A percentile compares a stretch with the other conserved stretches of the same genome.
Evolutionary conservation across 805 yeast genomes (phyloP).

Genomic region (Sugiyamaella mastotermitis): DNA sequence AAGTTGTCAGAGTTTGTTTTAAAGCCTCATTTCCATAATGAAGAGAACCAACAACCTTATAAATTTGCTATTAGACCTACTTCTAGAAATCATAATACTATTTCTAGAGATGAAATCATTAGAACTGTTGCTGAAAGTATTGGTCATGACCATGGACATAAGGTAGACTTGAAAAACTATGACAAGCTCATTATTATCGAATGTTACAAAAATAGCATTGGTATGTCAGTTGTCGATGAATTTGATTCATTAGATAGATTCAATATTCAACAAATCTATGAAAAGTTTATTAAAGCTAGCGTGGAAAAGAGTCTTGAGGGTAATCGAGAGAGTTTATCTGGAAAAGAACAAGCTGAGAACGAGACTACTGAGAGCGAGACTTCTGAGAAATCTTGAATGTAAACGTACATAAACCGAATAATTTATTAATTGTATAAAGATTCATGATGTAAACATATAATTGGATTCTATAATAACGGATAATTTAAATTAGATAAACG

Average conservation of each 20-base stretch:
- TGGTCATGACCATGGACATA: slow-evolving; percentile 63
- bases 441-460: no score
- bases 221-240: slow-evolving; percentile 73
- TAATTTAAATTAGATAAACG: no score
- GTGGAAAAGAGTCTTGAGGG: no score
- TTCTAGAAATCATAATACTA: slow-evolving; percentile 68
- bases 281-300: no score
- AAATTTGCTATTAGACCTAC: slow-evolving; percentile 78
- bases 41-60: slow-evolving; percentile 30
- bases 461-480: no score
- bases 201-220: slow-evolving; percentile 83
- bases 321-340: no score
- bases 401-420: no score
- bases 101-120: slow-evolving; percentile 70
- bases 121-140: slow-evolving; percentile 64
- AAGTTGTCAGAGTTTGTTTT: slow-evolving; percentile 56
- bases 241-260: slow-evolving; percentile 59
- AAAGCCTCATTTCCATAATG: slow-evolving; percentile 59
- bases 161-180: slow-evolving; percentile 71
- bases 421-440: no score
- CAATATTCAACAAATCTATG: slow-evolving; percentile 69
- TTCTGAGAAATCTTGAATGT: no score
- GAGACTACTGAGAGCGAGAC: no score
- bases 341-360: no score
- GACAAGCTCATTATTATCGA: slow-evolving; percentile 79